Evolutionary conservation across 352 stramenopile genomes (phyloP).

Genomic region (Phytopythium montanum): DNA sequence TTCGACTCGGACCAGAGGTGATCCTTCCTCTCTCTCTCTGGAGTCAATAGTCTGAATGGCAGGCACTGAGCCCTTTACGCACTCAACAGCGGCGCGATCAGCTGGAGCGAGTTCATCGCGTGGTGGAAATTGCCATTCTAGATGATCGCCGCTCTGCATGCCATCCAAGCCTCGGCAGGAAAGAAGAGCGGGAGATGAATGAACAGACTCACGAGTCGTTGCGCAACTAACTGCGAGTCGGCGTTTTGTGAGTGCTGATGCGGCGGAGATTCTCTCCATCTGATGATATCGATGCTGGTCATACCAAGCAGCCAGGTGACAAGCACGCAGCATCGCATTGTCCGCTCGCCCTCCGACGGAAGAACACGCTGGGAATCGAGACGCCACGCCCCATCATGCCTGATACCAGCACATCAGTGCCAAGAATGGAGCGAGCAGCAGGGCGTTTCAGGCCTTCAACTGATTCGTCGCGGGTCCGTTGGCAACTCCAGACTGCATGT

Average conservation of each 20-base stretch:
- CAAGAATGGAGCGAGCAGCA: background rate
- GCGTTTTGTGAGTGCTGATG: background rate
- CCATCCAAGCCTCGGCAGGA: background rate
- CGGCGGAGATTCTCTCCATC: background rate
- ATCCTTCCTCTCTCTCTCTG: background rate
- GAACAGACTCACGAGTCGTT: background rate
- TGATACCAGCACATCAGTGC: background rate
- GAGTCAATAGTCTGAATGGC: background rate
- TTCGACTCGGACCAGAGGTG: constrained; percentile 69
- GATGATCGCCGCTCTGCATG: background rate
- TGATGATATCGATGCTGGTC: background rate
- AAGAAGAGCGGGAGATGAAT: background rate
- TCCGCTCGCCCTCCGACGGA: background rate
- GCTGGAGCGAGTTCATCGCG: constrained; percentile 72
- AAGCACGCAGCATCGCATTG: background rate
- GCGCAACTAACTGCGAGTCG: background rate
- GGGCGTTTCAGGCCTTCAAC: background rate
- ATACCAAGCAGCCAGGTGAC: background rate
- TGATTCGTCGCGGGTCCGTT: background rate
- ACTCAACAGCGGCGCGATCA: constrained; percentile 46
- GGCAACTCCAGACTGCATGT: background rate
- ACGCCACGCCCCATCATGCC: background rate
- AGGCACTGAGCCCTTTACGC: background rate
- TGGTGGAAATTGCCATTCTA: constrained; percentile 78
- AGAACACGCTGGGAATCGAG: background rate